Evolutionary conservation across 345 rosid species (phyloP), one percentile per base, ranked within the genome.

Genomic region (Citrus reticulata): DNA sequence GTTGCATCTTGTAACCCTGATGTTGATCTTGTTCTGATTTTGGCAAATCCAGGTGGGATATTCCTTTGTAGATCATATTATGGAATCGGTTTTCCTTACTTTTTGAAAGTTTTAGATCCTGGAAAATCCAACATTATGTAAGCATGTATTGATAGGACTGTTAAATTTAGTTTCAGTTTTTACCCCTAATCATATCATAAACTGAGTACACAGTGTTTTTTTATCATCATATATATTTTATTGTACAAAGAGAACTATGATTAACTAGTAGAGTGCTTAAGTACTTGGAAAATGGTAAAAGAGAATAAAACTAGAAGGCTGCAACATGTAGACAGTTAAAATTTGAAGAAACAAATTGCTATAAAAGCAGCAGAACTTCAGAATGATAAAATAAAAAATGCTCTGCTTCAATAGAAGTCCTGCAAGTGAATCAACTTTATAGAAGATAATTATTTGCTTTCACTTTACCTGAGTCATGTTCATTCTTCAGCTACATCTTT

Each of bases 401-500:
- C 17, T 61, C 19, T 61, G 39, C 59, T 61, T 74, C 17, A 19
- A 63, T 20, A 35, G 72, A 46, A 46, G 17, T 9, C 37, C 22
- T 54, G 27, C 34, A 1, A 51, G 40, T 63, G n/a, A 11, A 46
- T 72, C n/a, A n/a, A 46, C 35, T 20, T 29, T 49, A 20, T 34
- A 35, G 57, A 22, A 51, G 60, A 40, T 29, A 10, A 39, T 5
- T 22, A 34, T 72, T 11, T 42, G 68, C 46, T 54, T 54, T 17
- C n/a, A 29, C 32, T 29, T 10, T 11, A 49, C 64, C 59, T 54
- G 29, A 32, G 49, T 78, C 58, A 40, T 82, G 57, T 72, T 82
- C 63, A 74, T 81, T 77, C 74, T 81, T 76, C 93, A 96, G 97
- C 93, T 68, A 91, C 98, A 35, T 93, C 95, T 78, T 93, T 89